phyloP scores from a whole-genome alignment of 176 grass and related monocot genomes.

The Ampelocalamus luodianensis region DNA sequence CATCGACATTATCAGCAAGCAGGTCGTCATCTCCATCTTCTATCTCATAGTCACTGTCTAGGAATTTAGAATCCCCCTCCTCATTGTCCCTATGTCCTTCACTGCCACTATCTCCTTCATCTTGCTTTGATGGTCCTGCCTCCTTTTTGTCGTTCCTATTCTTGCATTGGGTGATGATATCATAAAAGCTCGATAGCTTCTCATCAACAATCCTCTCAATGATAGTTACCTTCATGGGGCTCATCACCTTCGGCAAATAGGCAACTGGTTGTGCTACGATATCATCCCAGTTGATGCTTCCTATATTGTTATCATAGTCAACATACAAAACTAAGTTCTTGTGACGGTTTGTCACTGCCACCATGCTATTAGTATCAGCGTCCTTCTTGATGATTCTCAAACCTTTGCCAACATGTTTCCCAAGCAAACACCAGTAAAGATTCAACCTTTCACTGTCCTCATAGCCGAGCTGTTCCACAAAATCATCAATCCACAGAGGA shows the following conservation, averaged over 20 bases:
- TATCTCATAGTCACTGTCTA: background rate
- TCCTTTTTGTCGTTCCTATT: too few species aligned
- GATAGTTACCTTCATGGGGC: background rate
- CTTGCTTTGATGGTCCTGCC: too few species aligned
- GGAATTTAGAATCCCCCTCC: background rate
- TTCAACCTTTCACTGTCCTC: background rate
- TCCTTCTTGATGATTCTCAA: background rate
- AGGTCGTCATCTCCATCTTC: background rate
- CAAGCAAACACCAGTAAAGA: background rate
- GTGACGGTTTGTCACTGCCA: background rate
- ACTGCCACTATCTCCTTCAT: too few species aligned
- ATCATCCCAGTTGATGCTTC: background rate
- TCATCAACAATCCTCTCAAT: too few species aligned
- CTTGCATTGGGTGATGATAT: too few species aligned
- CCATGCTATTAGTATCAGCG: background rate
- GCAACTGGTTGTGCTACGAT: background rate
- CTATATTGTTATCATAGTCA: background rate
- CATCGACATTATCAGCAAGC: too few species aligned
- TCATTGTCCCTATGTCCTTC: background rate
- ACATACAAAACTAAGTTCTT: background rate
- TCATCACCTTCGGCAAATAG: background rate
- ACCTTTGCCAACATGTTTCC: background rate
- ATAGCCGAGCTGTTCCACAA: too few species aligned
- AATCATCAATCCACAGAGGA: too few species aligned
- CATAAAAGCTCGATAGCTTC: too few species aligned